Evolutionary conservation across 164 flowering plant genomes (phyloP).

Genomic region (Santalum album): DNA sequence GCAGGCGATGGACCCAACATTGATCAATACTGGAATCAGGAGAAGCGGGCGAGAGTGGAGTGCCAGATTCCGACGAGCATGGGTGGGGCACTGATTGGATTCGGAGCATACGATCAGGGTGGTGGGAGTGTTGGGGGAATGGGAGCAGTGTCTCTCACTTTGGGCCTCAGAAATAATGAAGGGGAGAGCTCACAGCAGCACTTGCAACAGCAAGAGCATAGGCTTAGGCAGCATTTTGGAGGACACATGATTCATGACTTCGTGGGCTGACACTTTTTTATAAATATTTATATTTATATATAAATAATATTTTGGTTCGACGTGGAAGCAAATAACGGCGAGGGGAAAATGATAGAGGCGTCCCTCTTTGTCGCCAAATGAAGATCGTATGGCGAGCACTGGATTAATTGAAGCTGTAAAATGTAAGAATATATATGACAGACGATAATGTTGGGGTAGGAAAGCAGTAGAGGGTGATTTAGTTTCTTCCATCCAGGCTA

Average conservation of each 20-base stretch:
- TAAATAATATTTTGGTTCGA: too few relatives aligned
- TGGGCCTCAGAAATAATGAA: slow-evolving; percentile 62
- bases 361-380: too few relatives aligned
- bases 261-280: too few relatives aligned
- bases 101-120: slow-evolving; percentile 36
- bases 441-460: too few relatives aligned
- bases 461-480: too few relatives aligned
- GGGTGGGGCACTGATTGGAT: slow-evolving; percentile 37
- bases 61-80: slow-evolving; percentile 19
- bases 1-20: slow-evolving; percentile 7
- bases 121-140: slow-evolving; percentile 35
- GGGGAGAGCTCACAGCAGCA: slow-evolving; percentile 25
- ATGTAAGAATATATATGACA: too few relatives aligned
- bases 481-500: too few relatives aligned
- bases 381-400: too few relatives aligned
- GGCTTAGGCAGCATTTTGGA: slow-evolving; percentile 37
- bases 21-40: slow-evolving; percentile 36
- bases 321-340: too few relatives aligned
- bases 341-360: too few relatives aligned
- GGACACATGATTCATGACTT: slow-evolving; percentile 51
- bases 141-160: slow-evolving; percentile 66
- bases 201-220: slow-evolving; percentile 25
- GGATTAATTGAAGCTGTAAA: too few relatives aligned
- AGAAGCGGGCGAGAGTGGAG: slow-evolving; percentile 42
- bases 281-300: too few relatives aligned